Evolutionary conservation across 2,329 filamentous ascomycete species (phyloP), one percentile per base, ranked within the genome.

Genomic region (Aureobasidium sp.): DNA sequence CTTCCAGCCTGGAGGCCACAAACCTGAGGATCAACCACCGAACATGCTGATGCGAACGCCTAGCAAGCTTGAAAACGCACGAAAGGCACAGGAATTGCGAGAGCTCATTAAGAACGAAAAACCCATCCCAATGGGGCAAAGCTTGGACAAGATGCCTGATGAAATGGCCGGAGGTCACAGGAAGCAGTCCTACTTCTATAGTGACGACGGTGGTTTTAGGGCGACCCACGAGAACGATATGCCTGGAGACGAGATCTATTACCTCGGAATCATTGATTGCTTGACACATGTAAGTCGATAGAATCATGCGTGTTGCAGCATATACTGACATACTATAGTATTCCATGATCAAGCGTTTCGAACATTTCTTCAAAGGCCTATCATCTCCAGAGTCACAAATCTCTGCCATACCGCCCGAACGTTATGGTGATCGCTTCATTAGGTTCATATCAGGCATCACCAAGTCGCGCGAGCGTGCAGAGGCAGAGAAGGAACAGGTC

Each of bases 251-350:
- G 91, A 96, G 75, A 91, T 99, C 47, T 99, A 99, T 75, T 99
- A 99, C 73, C 84, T 99, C 9, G 95, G 94, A 39, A 95, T 99
- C 68, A 99, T 99, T 74, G 94, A 99, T 76, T 99, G 94, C 74
- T 80, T 99, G 69, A 99, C 94, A 68, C 91, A 97, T 74, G 91
- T 96, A 82, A 85, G 90, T 84, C 59, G 37, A 7, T 3, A 27
- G 14, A 25, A 16, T 48, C 30, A 5, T 16, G 3, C 11, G 30
- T 39, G 11, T 62, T 29, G 39, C 6, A 16, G 29, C 21, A 5
- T 11, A 55, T 47, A 13, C 32, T 48, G n/a, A 61, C 49, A 16
- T 16, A 16, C 64, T 70, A 30, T 68, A 96, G 90, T 99, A 97
- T 74, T 91, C 91, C 67, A 85, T 92, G 66, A 84, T 96, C 75